A percentile compares a stretch with the other conserved stretches of the same genome.
Evolutionary conservation across 1,284 basidiomycete genomes (phyloP).

Genomic region (Dichomitus squalens): DNA sequence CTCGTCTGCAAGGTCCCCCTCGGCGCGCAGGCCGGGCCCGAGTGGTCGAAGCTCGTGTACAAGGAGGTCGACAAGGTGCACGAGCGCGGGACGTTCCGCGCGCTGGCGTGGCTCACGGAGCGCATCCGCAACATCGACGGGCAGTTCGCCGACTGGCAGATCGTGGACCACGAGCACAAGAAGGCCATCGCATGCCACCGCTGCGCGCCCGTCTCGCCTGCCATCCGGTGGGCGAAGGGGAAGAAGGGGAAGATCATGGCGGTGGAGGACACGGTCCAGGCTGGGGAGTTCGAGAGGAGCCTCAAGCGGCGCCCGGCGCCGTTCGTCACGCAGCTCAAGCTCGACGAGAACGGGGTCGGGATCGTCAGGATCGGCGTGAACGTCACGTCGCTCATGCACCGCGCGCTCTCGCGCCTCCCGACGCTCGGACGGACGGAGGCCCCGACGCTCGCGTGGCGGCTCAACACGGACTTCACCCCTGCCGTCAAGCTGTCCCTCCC

Average conservation of each 20-base stretch:
- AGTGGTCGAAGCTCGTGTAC: conserved; percentile 81
- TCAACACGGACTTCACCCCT: conserved; percentile 78
- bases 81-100: conserved; percentile 79
- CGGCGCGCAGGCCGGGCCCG: conserved; percentile 63
- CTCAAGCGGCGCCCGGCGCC: conserved; percentile 87
- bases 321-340: conserved; percentile 85
- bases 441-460: conserved; percentile 73
- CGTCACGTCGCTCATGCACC: conserved; percentile 84
- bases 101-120: conserved; percentile 86
- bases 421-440: conserved; percentile 50
- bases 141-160: conserved; percentile 63
- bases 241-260: conserved; percentile 60
- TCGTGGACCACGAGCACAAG: conserved; percentile 40
- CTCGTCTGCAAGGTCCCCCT: conserved; percentile 79
- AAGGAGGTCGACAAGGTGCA: conserved; percentile 83
- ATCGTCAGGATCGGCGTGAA: conserved; percentile 88
- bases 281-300: conserved; percentile 85
- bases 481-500: conserved; percentile 61
- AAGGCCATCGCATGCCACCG: conserved; percentile 54
- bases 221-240: conserved; percentile 70
- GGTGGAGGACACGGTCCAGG: conserved; percentile 82
- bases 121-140: conserved; percentile 76
- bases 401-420: conserved; percentile 83
- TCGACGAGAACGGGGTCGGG: conserved; percentile 67
- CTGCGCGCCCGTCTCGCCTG: conserved; percentile 81